These are phyloP conservation scores for Protomyces lactucae-debilis DNA, from an alignment of 1,139 yeast species.

Conservation along the genomic window DNA sequence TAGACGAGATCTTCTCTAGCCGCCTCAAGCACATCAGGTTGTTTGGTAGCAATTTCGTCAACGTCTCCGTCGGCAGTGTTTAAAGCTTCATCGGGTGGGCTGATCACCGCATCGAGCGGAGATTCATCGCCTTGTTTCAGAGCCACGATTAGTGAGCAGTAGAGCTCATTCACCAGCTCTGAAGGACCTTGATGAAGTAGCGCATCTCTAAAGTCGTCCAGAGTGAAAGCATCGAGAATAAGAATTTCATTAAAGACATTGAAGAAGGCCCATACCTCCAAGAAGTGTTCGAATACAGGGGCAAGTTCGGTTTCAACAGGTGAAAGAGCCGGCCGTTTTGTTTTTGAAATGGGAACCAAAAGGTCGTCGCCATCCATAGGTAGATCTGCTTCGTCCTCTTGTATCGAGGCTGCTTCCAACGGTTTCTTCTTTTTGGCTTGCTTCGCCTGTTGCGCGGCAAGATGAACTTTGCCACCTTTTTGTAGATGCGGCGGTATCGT, in stretches of 20 bases:
- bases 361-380: conserved; percentile 29
- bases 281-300: conserved; percentile 35
- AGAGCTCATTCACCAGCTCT: conserved; percentile 61
- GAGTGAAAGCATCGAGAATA: conserved; percentile 64
- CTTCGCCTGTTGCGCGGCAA: conserved; percentile 26
- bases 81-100: conserved; percentile 30
- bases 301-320: conserved; percentile 27
- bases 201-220: conserved; percentile 69
- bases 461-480: conserved; percentile 32
- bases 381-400: background rate
- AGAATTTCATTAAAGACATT: conserved; percentile 65
- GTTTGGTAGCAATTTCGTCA: background rate
- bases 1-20: conserved; percentile 26
- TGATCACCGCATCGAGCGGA: conserved; percentile 28
- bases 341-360: conserved; percentile 25
- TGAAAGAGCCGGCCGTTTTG: conserved; percentile 33
- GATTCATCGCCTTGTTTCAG: conserved; percentile 35
- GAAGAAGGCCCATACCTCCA: conserved; percentile 71
- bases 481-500: conserved; percentile 38
- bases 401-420: background rate
- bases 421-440: conserved; percentile 13
- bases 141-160: conserved; percentile 50
- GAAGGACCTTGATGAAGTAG: conserved; percentile 52
- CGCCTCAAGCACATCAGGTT: background rate
- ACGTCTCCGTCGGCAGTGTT: conserved; percentile 33